Conservation (phyloP, 139 green algal species). For the Haematococcus lacustris region DNA sequence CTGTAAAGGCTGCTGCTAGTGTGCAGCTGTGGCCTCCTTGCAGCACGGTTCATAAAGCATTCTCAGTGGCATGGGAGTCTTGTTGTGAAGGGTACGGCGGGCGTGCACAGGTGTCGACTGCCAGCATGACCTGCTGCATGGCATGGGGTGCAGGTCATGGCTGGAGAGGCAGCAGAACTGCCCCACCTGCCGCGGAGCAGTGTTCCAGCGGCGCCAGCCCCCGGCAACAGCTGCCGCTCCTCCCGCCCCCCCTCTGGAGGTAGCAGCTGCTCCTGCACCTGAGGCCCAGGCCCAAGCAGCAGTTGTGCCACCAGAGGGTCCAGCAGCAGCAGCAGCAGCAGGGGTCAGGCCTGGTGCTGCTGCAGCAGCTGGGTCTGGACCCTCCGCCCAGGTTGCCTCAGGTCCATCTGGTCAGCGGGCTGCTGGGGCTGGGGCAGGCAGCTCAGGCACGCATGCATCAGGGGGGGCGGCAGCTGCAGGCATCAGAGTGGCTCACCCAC, state of each 20-base stretch:
- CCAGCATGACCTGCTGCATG: neutral
- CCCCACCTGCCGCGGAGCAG: constrained; percentile 82
- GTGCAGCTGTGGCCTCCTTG: neutral
- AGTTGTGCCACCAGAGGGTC: neutral
- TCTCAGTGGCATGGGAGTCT: neutral
- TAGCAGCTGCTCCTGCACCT: neutral
- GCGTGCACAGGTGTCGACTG: neutral
- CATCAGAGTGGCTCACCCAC: neutral
- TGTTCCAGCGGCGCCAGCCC: constrained; percentile 46
- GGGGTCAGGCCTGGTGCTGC: neutral
- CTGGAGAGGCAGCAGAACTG: constrained; percentile 95
- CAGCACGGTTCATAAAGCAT: neutral
- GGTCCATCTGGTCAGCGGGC: neutral
- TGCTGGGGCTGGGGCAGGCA: neutral
- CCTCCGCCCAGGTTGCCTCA: neutral
- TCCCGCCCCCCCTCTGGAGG: neutral
- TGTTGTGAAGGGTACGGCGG: neutral
- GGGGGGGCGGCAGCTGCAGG: neutral
- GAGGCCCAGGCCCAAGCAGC: neutral
- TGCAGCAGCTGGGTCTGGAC: constrained; percentile 1
- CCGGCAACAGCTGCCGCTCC: constrained; percentile 11
- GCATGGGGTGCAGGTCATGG: constrained; percentile 66
- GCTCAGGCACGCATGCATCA: neutral
- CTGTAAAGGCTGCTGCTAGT: neutral
- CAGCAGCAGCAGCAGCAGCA: neutral